Evolutionary conservation across 139 green algal genomes (phyloP).

Genomic region (Chlamydomonas incerta): DNA sequence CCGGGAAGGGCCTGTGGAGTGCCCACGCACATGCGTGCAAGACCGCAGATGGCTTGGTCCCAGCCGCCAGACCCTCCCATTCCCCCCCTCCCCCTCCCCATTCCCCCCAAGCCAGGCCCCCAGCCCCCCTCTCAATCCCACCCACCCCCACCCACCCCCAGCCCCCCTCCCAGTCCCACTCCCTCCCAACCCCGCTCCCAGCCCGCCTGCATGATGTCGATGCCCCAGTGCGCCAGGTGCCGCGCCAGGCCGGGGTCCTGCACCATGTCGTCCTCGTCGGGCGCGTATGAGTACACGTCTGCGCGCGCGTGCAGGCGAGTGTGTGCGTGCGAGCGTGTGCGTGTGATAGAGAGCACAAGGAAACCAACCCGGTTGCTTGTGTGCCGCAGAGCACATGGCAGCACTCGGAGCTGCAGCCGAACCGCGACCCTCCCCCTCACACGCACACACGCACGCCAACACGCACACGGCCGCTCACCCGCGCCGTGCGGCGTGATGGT

Average conservation of each 20-base stretch:
- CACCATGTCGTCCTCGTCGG: conserved; percentile 98
- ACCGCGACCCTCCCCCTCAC: background rate
- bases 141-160: background rate
- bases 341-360: too few species aligned
- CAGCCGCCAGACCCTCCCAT: too few species aligned
- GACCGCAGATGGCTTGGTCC: too few species aligned
- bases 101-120: background rate
- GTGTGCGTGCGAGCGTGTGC: too few species aligned
- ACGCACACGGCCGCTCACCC: conserved; percentile 86
- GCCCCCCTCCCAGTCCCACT: background rate
- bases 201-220: conserved; percentile 96
- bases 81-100: background rate
- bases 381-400: too few species aligned
- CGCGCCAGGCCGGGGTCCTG: conserved; percentile 83
- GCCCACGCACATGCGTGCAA: too few species aligned
- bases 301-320: too few species aligned
- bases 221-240: conserved; percentile 98
- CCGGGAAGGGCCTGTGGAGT: too few species aligned
- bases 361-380: too few species aligned
- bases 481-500: conserved; percentile 94
- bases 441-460: background rate
- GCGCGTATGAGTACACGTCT: conserved; percentile 75
- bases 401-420: too few species aligned
- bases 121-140: too few species aligned
- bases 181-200: background rate